Evolutionary conservation across 768 basidiomycete genomes (phyloP), one percentile per base, ranked within the genome.

Genomic region (Boletus patriciae): DNA sequence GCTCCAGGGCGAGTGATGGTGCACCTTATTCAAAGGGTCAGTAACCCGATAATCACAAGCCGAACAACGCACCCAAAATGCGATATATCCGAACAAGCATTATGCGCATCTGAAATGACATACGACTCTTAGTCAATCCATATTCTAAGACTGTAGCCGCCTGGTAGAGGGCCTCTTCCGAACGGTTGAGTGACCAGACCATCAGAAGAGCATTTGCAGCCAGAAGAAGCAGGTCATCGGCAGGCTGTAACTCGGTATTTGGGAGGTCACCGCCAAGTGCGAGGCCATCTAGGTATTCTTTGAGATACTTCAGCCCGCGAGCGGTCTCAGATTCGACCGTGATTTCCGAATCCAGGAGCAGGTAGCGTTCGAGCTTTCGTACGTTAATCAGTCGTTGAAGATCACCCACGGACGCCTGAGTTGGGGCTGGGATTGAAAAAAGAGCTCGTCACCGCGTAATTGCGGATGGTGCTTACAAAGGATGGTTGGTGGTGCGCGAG

Each of bases 51-150:
- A 37, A 37, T 6, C 29, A 36, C 27, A 10, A 57, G 46, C 18
- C 12, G 29, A 44, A 51, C 27, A 33, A 61, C 75, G 55, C 65
- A 90, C 92, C 90, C 38, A 96, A 77, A 41, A 94, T 72, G 15
- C 91, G 88, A 69, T 93, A 93, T 65, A 96, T 77, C 46, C 90
- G 83, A 66, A 94, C 80, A 41, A 94, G 80, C 67, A 90, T 78
- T 46, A 96, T 72, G 34, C 88, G 83, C 59, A 87, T 80, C 66
- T 87, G 83, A 74, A 90, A 96, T 33, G 88, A 88, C 67, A 90
- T 85, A 55, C 85, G 85, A 74, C 91, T 94, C 67, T 79, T 83
- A 18, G 75, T 77, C 46, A 85, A 74, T 3, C 84, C 90, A 70
- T 82, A 88, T 71, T 94, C 92, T 25, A 94, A 74, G 27, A 92